Evolutionary conservation across 2,329 filamentous ascomycete species (phyloP), one percentile per base, ranked within the genome.

Genomic region (Penicillium sp.): DNA sequence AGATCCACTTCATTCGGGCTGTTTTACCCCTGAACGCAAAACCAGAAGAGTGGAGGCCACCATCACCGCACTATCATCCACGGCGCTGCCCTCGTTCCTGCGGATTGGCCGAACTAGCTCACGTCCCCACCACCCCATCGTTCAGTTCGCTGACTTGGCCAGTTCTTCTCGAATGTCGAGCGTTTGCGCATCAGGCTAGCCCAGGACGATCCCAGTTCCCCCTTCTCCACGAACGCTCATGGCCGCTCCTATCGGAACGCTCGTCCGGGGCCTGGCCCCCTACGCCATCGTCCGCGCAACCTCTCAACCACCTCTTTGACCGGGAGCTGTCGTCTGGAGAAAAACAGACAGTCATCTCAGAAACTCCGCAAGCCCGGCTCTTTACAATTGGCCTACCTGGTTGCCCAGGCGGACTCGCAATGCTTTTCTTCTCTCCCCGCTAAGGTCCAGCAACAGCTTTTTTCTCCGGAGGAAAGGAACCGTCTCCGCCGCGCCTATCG

Each of bases 361-460:
- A 66, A 67, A 45, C 60, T 68, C 36, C 63, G 68, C 51, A 74
- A 76, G 58, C 61, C 62, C 51, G 57, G 69, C 20, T 69, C 67
- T 57, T 65, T 63, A 58, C 63, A 71, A 71, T 56, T 72, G 33
- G 62, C 65, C 44, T 70, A 69, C 53, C 57, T 71, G 44, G 63
- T 75, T 51, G 74, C 79, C 48, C 78, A 79, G 49, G 77, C 79
- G 27, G 84, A 89, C 61, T 81, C 81, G 48, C 78, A 82, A 56
- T 90, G 88, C 76, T 91, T 86, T 67, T 76, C 85, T 47, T 82
- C 79, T 20, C 76, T 91, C 38, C 88, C 89, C 18, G 83, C 88
- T 56, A 90, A 90, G 70, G 80, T 90, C 57, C 85, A 84, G 65
- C 82, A 83, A 58, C 83, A 82, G 58, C 82, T 88, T 55, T 87